phyloP scores from a whole-genome alignment of 1,284 basidiomycete species.

The Rhodotorula sp. region DNA sequence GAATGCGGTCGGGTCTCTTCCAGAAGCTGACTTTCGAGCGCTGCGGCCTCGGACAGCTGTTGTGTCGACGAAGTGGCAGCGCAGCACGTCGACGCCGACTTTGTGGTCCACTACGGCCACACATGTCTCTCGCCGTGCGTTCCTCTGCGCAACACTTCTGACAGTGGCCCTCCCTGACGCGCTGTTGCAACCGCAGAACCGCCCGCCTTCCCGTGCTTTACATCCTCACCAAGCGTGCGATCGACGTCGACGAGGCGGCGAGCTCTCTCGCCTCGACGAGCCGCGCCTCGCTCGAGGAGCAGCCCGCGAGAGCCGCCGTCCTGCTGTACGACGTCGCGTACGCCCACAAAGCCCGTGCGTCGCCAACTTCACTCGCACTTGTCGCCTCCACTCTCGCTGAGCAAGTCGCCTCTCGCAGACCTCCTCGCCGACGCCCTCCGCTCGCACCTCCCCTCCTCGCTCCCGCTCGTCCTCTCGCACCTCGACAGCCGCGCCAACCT shows the following conservation, averaged over 20 bases:
- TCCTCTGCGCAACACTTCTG: conserved; percentile 24
- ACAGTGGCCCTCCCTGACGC: background rate
- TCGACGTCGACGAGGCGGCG: conserved; percentile 61
- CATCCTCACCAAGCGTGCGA: conserved; percentile 69
- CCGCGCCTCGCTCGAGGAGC: conserved; percentile 8
- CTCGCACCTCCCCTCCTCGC: conserved; percentile 1
- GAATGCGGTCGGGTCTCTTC: too few relatives aligned
- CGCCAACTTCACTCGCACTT: conserved; percentile 48
- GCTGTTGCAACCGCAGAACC: conserved; percentile 56
- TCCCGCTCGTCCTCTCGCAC: conserved; percentile 25
- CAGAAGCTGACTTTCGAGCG: background rate
- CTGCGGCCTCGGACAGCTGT: conserved; percentile 61
- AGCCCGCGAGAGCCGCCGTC: conserved; percentile 53
- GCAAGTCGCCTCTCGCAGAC: background rate
- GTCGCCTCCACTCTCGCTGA: background rate
- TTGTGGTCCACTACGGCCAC: conserved; percentile 93
- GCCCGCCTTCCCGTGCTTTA: conserved; percentile 81
- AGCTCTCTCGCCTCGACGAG: conserved; percentile 51
- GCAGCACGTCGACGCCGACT: conserved; percentile 88
- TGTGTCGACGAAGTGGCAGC: conserved; percentile 97
- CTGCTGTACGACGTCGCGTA: conserved; percentile 81
- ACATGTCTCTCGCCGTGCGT: conserved; percentile 87
- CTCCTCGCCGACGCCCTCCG: conserved; percentile 1
- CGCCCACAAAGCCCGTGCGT: conserved; percentile 59
- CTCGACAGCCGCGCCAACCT: conserved; percentile 31